phyloP scores from a whole-genome alignment of 2,329 filamentous ascomycete species.

The Stachybotrys chartarum region DNA sequence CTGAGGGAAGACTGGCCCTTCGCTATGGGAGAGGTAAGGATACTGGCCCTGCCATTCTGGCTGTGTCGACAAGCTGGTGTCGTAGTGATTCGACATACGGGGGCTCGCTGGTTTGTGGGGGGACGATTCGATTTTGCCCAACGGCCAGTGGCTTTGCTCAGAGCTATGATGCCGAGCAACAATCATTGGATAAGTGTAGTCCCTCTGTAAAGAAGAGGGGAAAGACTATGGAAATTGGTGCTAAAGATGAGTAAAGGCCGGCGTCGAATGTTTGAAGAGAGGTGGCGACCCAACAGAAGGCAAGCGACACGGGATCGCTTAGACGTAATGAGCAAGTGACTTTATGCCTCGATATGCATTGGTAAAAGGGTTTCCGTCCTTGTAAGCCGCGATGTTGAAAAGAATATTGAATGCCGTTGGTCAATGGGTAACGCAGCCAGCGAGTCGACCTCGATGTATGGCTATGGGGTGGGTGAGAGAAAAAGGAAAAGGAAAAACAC shows the following conservation, averaged over 20 bases:
- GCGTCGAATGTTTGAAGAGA: background rate
- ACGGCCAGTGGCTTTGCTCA: conserved; percentile 49
- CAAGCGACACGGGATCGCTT: background rate
- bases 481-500: background rate
- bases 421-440: background rate
- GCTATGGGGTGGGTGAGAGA: background rate
- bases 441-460: background rate
- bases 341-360: background rate
- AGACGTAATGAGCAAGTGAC: background rate
- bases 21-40: conserved; percentile 39
- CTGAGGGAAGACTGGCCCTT: conserved; percentile 36
- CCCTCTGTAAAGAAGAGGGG: background rate
- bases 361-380: background rate
- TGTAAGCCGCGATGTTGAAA: background rate
- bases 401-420: background rate
- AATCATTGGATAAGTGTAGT: conserved; percentile 29
- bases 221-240: background rate
- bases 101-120: conserved; percentile 36
- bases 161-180: conserved; percentile 46
- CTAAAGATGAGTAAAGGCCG: background rate
- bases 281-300: background rate
- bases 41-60: conserved; percentile 51
- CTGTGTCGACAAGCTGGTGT: conserved; percentile 44
- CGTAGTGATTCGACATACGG: conserved; percentile 53
- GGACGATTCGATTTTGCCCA: conserved; percentile 42